Percentiles rank a stretch among this genome's conserved stretches.
phyloP scores from a whole-genome alignment of 768 basidiomycete species.

The Clathrus columnatus region DNA sequence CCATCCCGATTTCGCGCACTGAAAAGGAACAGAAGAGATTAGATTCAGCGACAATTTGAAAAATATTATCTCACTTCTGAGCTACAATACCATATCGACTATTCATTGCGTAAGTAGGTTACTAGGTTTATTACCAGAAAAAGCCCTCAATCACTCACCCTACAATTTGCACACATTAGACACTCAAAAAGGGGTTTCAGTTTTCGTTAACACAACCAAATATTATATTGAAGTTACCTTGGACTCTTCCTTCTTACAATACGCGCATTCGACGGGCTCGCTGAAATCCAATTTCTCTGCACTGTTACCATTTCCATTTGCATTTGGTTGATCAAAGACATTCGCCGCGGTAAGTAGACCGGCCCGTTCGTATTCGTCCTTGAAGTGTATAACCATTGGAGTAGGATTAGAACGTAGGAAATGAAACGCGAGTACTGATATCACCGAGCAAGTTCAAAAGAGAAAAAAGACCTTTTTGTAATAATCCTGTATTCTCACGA shows the following conservation, averaged over 20 bases:
- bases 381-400: slow-evolving; percentile 2
- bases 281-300: neutral
- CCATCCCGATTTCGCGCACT: slow-evolving; percentile 5
- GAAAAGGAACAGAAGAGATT: neutral
- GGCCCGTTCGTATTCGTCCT: slow-evolving; percentile 1
- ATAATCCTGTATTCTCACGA: no score
- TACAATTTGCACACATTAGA: neutral
- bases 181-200: neutral
- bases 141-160: neutral
- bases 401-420: neutral
- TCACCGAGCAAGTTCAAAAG: neutral
- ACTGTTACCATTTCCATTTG: neutral
- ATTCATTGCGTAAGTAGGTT: neutral
- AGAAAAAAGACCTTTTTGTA: neutral
- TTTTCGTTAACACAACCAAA: no score
- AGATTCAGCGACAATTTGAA: neutral
- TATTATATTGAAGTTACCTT: neutral
- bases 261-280: slow-evolving; percentile 1
- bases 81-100: slow-evolving; percentile 2
- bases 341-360: neutral
- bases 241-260: slow-evolving; percentile 5
- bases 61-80: neutral
- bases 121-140: neutral
- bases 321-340: neutral
- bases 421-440: neutral